These are phyloP conservation scores for Eremochloa ophiuroides DNA, from an alignment of 176 grass and related monocot species.

Conservation along the genomic window DNA sequence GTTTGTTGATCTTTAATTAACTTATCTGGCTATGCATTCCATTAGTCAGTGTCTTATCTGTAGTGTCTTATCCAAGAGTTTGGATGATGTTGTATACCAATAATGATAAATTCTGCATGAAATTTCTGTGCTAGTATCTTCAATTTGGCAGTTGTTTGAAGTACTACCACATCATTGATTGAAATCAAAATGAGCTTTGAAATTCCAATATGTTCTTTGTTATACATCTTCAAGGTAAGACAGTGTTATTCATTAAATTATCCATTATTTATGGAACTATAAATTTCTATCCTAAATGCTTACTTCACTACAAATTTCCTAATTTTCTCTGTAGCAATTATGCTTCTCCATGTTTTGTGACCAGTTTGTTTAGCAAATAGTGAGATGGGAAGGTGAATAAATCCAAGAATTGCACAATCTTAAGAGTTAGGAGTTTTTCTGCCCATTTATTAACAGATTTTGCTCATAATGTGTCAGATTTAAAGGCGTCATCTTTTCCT, in stretches of 20 bases:
- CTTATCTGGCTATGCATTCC: background rate
- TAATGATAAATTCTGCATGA: conserved; percentile 1
- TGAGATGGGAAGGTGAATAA: background rate
- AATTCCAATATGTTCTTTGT: background rate
- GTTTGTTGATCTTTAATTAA: background rate
- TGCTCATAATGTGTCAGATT: background rate
- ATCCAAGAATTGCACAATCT: background rate
- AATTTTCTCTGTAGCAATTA: background rate
- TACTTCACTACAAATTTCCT: background rate
- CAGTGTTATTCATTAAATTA: background rate
- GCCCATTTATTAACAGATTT: background rate
- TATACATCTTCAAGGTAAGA: background rate
- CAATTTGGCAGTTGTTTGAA: background rate
- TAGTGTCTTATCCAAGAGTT: too few relatives aligned
- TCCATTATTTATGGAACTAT: background rate
- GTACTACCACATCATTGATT: background rate
- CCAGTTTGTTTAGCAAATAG: background rate
- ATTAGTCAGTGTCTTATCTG: background rate
- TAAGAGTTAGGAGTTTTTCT: background rate
- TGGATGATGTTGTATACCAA: background rate
- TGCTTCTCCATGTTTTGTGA: background rate
- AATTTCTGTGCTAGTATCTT: background rate
- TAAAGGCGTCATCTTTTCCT: background rate
- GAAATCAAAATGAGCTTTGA: conserved; percentile 4
- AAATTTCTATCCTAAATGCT: background rate